Evolutionary conservation across 2,329 filamentous ascomycete species (phyloP).

Genomic region (Exutisphaerella laricina): DNA sequence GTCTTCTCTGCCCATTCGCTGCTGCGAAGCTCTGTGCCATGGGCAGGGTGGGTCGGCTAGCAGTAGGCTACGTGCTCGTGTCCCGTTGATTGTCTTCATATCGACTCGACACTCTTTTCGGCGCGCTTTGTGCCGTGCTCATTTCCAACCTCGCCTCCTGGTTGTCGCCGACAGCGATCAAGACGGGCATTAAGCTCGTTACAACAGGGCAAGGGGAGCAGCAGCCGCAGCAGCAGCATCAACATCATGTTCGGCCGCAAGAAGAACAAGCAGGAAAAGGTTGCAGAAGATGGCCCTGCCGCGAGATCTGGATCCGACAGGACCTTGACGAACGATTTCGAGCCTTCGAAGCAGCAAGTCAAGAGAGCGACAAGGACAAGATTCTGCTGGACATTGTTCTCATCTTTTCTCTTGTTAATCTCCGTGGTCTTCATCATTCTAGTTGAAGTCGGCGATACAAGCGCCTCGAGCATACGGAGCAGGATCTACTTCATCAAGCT

Average conservation of each 20-base stretch:
- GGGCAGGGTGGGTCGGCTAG: neutral
- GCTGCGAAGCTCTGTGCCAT: neutral
- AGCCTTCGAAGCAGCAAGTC: conserved; percentile 35
- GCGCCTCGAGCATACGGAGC: conserved; percentile 54
- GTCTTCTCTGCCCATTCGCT: neutral
- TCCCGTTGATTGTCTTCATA: neutral
- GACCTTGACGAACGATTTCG: conserved; percentile 27
- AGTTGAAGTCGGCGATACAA: conserved; percentile 71
- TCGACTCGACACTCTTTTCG: neutral
- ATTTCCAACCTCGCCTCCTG: neutral
- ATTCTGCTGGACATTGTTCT: conserved; percentile 57
- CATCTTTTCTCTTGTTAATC: conserved; percentile 66
- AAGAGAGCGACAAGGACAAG: conserved; percentile 50
- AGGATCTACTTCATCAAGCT: conserved; percentile 80
- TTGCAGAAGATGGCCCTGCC: conserved; percentile 6
- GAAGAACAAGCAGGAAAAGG: conserved; percentile 13
- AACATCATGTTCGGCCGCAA: conserved; percentile 32
- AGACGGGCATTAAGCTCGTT: neutral
- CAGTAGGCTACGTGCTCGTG: neutral
- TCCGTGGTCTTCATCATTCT: conserved; percentile 74
- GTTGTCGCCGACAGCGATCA: neutral
- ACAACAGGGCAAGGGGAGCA: neutral
- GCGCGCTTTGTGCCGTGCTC: neutral
- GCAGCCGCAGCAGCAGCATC: too few species aligned
- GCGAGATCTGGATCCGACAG: conserved; percentile 22